These are phyloP conservation scores for Leccinum truebloodii DNA, from an alignment of 768 basidiomycete species.

Conservation along the genomic window DNA sequence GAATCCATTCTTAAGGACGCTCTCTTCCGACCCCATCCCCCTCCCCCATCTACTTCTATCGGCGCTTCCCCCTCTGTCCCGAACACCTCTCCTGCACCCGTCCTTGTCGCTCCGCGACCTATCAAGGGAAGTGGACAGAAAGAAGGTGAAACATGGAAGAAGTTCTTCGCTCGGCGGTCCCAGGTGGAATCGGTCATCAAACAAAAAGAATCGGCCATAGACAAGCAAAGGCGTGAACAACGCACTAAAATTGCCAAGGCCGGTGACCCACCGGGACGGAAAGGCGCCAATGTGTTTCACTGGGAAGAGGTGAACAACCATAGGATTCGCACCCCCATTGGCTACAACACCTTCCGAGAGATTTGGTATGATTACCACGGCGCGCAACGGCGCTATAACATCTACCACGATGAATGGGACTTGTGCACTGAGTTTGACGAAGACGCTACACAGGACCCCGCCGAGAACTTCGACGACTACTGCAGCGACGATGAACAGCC, in stretches of 20 bases:
- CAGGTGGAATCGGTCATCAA: not conserved
- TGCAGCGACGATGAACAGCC: not conserved
- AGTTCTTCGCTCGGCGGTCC: not conserved
- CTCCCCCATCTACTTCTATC: not conserved
- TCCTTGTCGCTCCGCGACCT: not conserved
- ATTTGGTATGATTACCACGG: not conserved
- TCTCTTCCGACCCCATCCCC: not conserved
- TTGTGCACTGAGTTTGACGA: not conserved
- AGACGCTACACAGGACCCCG: not conserved
- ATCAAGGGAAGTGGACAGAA: constrained; percentile 1
- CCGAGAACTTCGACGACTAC: not conserved
- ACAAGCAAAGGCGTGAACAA: not conserved
- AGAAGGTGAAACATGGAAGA: not conserved
- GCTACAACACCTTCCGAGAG: not conserved
- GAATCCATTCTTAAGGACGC: not conserved
- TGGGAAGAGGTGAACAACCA: not conserved
- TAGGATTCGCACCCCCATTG: not conserved
- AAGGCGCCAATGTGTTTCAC: not conserved
- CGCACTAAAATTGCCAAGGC: not conserved
- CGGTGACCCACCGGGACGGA: not conserved
- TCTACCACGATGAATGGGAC: not conserved
- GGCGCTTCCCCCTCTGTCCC: not conserved
- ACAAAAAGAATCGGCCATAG: not conserved
- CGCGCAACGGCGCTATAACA: not conserved
- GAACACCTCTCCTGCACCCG: not conserved